Base-by-base conservation (phyloP, 2,329 filamentous ascomycete species). In the Penicillium sp. region DNA sequence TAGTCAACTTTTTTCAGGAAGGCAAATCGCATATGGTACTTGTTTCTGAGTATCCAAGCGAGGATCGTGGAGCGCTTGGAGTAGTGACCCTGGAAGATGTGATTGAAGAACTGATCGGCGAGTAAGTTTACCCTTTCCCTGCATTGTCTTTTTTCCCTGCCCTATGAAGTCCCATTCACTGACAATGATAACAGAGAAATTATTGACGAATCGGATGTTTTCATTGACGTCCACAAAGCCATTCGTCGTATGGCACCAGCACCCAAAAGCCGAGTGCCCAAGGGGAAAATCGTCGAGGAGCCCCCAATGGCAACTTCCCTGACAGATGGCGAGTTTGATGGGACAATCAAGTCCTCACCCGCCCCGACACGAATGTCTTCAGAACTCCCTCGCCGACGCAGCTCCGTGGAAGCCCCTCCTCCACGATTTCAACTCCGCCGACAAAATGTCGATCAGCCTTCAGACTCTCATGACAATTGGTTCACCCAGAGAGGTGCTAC, bases 1-100 rank as follows among this genome's bases (percentile, higher is more conserved):
- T 99, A 72, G 92, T 99, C 80, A 99, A 99, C 81, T 99, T 97
- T 79, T 99, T 99, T 82, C 95, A 99, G 78, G 95, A 99, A 82
- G 95, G 95, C 71, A 99, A 99, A 77, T 97, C 93, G 1, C 95
- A 99, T 78, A 97, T 99, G 93, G 94, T 98, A 0, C 83, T 99
- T 30, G 95, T 98, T 9, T 97, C 94, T 0, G 91, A 97, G 72
- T 86, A 82, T 67, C 95, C 95, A 0, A 93, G 94, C n/a, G 92
- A 96, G 68, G 89, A 96, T 72, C 89, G 91, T 71, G 95, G 95
- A 50, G 93, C 93, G 6, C 82, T 97, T 13, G 95, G 95, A 59
- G 95, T 99, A 3, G 92, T 99, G 17, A 99, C 95, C 0, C 82
- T 99, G 2, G 95, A 99, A 76, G 95, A 99, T 77, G 95, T 99